Evolutionary conservation across 495 filamentous ascomycete species (phyloP).

Genomic region (Penicillium arizonense): DNA sequence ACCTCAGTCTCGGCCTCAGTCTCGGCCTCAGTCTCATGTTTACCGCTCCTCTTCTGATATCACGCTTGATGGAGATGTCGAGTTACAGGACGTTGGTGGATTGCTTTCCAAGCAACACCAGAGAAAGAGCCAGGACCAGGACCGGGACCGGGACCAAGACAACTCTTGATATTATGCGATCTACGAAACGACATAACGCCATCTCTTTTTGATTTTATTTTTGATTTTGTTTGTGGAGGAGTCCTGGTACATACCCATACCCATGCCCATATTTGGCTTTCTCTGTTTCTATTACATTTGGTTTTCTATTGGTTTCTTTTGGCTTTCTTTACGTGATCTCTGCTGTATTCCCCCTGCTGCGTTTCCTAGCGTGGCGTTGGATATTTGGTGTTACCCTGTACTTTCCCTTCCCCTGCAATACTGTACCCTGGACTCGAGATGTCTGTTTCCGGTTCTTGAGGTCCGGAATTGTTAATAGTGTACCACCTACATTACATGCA

Average conservation of each 20-base stretch:
- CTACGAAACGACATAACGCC: neutral
- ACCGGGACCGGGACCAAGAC: too few species aligned
- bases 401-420: neutral
- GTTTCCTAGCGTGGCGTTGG: conserved; percentile 17
- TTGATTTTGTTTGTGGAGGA: neutral
- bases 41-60: conserved; percentile 25
- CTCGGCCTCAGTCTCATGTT: conserved; percentile 5
- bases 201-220: neutral
- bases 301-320: neutral
- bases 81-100: conserved; percentile 56
- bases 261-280: neutral
- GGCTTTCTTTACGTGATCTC: neutral
- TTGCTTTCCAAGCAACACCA: conserved; percentile 32
- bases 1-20: neutral
- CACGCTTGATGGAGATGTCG: conserved; percentile 25
- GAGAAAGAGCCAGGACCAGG: neutral
- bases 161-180: conserved; percentile 3
- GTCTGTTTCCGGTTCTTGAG: neutral
- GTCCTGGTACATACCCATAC: too few species aligned
- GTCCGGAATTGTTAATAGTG: neutral
- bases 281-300: neutral
- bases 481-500: conserved; percentile 1
- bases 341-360: conserved; percentile 8
- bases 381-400: conserved; percentile 8
- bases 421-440: neutral